Evolutionary conservation across 768 basidiomycete genomes (phyloP).

Genomic region (Paxillus ammoniavirescens): DNA sequence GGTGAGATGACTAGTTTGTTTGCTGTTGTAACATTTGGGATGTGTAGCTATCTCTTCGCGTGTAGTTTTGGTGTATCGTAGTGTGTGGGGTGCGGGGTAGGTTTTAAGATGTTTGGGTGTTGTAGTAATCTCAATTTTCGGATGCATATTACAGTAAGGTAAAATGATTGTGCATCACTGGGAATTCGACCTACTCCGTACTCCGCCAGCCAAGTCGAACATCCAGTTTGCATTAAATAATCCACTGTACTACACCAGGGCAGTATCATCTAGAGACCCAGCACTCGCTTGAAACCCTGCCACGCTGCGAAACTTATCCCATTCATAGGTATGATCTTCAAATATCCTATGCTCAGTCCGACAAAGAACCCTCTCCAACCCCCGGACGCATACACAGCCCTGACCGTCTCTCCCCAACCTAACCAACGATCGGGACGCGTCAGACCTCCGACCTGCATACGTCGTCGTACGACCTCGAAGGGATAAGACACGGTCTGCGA

Average conservation of each 20-base stretch:
- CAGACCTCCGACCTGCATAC: slow-evolving; percentile 94
- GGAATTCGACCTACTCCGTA: no score
- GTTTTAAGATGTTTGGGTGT: no score
- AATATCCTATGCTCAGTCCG: slow-evolving; percentile 86
- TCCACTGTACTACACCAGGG: no score
- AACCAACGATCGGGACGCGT: slow-evolving; percentile 75
- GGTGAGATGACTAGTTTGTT: neutral
- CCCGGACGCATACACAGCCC: slow-evolving; percentile 57
- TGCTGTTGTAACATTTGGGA: neutral
- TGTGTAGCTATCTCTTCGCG: neutral
- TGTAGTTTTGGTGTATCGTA: neutral
- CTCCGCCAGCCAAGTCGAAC: no score
- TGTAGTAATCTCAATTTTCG: no score
- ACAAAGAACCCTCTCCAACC: slow-evolving; percentile 91
- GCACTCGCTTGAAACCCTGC: slow-evolving; percentile 47
- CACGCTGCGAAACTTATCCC: slow-evolving; percentile 91
- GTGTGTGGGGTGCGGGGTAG: neutral
- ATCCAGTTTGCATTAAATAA: no score
- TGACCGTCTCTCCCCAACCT: slow-evolving; percentile 75
- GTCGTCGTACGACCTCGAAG: slow-evolving; percentile 86
- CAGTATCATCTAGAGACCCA: slow-evolving; percentile 26
- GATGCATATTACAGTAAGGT: no score
- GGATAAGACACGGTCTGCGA: slow-evolving; percentile 93
- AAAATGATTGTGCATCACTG: no score
- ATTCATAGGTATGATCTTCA: slow-evolving; percentile 96